Conservation (phyloP, 192 early-diverging fungal genomes). For the Backusella tarrabulga region DNA sequence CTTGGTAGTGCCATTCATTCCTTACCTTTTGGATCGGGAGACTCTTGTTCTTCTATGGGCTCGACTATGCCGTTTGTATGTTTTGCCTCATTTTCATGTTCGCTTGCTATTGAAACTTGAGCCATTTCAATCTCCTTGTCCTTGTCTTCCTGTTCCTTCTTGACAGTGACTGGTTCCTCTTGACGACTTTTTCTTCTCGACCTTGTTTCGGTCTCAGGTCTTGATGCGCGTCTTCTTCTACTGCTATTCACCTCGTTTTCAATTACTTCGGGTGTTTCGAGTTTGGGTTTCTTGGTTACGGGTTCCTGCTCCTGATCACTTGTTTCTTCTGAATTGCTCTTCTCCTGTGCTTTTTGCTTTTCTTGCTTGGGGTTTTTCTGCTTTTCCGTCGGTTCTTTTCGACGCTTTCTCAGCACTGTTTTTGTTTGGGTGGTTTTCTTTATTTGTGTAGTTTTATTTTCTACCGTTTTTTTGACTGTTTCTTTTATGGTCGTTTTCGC, state of each 20-base stretch:
- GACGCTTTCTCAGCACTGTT: slow-evolving; percentile 6
- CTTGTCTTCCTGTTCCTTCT: not conserved
- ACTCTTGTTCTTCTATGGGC: not conserved
- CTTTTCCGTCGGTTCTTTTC: not conserved
- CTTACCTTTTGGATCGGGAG: not conserved
- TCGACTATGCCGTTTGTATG: not conserved
- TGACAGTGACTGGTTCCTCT: not conserved
- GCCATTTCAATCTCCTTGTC: not conserved
- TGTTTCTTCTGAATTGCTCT: not conserved
- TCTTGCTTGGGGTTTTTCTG: not conserved
- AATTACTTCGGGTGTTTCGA: not conserved
- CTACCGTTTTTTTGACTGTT: not conserved
- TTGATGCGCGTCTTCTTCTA: slow-evolving; percentile 8
- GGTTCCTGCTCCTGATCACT: not conserved
- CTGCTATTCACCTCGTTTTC: not conserved
- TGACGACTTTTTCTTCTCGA: slow-evolving; percentile 7
- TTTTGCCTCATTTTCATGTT: not conserved
- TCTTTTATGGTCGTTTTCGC: not conserved
- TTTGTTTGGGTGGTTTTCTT: not conserved
- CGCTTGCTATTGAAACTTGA: not conserved
- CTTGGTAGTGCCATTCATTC: not conserved
- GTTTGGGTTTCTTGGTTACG: not conserved
- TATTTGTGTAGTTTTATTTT: not conserved
- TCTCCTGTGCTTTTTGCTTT: not conserved
- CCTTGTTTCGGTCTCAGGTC: not conserved